phyloP scores from a whole-genome alignment of 768 basidiomycete species.

The Leccinum subgranulosum region DNA sequence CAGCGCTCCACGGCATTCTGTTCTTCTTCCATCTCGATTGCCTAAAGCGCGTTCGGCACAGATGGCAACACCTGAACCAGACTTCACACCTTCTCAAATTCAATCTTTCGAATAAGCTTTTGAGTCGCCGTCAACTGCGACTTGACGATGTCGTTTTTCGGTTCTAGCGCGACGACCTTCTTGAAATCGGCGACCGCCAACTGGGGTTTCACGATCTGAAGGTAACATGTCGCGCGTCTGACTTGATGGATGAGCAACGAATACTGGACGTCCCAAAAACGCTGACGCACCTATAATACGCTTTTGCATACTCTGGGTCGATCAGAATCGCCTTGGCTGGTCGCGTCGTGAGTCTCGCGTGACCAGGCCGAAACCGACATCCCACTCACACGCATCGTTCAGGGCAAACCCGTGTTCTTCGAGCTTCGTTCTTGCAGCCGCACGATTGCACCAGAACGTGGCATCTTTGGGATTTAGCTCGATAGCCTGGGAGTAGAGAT shows the following conservation, averaged over 20 bases:
- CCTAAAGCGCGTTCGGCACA: slow-evolving; percentile 41
- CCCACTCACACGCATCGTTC: slow-evolving; percentile 72
- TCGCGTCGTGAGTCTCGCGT: slow-evolving; percentile 14
- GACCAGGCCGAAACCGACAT: slow-evolving; percentile 1
- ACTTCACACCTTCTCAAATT: slow-evolving; percentile 79
- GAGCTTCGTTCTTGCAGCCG: slow-evolving; percentile 87
- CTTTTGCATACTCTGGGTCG: slow-evolving; percentile 89
- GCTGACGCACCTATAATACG: slow-evolving; percentile 68
- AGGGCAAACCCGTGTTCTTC: slow-evolving; percentile 95
- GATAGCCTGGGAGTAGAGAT: slow-evolving; percentile 81
- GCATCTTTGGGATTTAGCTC: slow-evolving; percentile 84
- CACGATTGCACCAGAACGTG: slow-evolving; percentile 92
- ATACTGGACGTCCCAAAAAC: neutral
- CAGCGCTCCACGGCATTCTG: slow-evolving; percentile 75
- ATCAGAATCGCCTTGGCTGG: slow-evolving; percentile 81
- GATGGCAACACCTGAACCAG: neutral
- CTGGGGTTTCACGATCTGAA: slow-evolving; percentile 87
- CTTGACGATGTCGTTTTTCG: slow-evolving; percentile 77
- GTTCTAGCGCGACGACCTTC: slow-evolving; percentile 79
- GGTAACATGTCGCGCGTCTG: slow-evolving; percentile 86
- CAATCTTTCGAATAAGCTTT: slow-evolving; percentile 85
- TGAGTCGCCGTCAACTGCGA: slow-evolving; percentile 83
- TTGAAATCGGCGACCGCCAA: slow-evolving; percentile 85
- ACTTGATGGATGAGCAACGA: neutral
- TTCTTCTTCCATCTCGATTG: slow-evolving; percentile 91